Base-by-base conservation (phyloP, 495 filamentous ascomycete species). In the Aspergillus coremiiformis region DNA sequence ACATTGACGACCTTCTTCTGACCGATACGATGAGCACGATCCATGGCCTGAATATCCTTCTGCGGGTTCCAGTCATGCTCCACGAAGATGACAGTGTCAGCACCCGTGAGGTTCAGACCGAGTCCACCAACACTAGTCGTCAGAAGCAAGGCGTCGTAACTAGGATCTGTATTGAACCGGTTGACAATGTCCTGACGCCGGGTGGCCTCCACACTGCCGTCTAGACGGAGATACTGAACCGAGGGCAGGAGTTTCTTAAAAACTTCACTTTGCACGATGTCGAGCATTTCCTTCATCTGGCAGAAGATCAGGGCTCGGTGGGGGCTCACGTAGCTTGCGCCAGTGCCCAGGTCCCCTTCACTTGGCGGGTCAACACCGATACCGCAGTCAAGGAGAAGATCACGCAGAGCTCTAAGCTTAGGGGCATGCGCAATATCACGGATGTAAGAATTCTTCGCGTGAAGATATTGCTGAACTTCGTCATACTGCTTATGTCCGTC, bases 1-100 rank as follows among this genome's bases (percentile, higher is more conserved):
- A 98, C 93, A 65, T 98, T 98, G 52, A 98, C 93, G 17, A 96
- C 92, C 76, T 96, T 96, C 84, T 96, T 96, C 75, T 98, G 93
- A 4, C 93, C 93, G 58, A 98, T 98, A 59, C 93, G 84, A 72
- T 98, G 93, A 9, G 94, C 93, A 43, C 93, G 90, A 63, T 98
- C 93, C 93, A 98, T 98, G 57, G 93, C 93, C 66, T 98, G 93
- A 58, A 98, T 80, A 70, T 98, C 93, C 69, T 95, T 95, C 65
- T 97, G 94, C 27, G 93, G 93, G 64, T 98, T 98, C 93, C 93
- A 98, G 68, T 98, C 93, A 67, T 98, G 93, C 70, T 98, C 93
- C 22, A 98, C 94, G 62, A 98, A 98, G 57, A 97, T 98, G 56
- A 98, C 93, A 0, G 93, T 98, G 70, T 98, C 93, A 8, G 93